Conservation (phyloP, 768 basidiomycete genomes). For the Cystofilobasidium bisporidii region DNA sequence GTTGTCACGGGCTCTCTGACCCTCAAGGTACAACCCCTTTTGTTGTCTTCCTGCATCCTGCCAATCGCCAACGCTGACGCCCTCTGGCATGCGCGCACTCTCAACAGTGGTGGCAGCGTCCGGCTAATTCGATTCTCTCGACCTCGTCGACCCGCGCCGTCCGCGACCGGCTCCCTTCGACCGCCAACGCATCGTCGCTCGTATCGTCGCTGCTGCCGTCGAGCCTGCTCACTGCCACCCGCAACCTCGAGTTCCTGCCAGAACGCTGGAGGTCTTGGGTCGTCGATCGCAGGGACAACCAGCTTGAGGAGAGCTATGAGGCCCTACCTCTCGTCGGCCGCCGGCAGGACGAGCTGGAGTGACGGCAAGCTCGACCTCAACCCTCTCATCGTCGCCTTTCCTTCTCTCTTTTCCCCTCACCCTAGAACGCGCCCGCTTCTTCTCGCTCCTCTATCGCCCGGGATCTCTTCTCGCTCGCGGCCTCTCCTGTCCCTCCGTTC, state of each 20-base stretch:
- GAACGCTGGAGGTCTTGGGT: neutral
- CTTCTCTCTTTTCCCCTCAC: too few species aligned
- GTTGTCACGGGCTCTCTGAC: conserved; percentile 85
- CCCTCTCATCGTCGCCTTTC: neutral
- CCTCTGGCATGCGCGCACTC: too few species aligned
- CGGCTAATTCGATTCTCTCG: conserved; percentile 21
- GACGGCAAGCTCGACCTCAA: too few species aligned
- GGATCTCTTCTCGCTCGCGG: too few species aligned
- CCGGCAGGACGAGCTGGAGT: conserved; percentile 18
- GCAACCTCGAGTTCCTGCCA: neutral
- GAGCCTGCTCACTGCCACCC: neutral
- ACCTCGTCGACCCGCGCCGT: conserved; percentile 1
- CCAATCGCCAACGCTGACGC: too few species aligned
- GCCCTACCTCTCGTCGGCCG: conserved; percentile 19
- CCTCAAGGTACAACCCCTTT: conserved; percentile 59
- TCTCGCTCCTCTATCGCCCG: too few species aligned
- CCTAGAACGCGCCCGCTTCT: too few species aligned
- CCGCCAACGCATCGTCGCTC: neutral
- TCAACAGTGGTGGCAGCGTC: conserved; percentile 25
- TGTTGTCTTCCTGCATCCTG: too few species aligned
- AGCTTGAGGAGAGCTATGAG: conserved; percentile 10
- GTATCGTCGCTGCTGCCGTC: neutral
- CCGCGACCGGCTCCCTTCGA: neutral
- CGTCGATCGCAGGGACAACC: neutral
- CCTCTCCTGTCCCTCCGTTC: too few species aligned